These are phyloP conservation scores for Hemisphaericaspora xylofermentans DNA, from an alignment of 1,139 yeast genomes.

Conservation along the genomic window DNA sequence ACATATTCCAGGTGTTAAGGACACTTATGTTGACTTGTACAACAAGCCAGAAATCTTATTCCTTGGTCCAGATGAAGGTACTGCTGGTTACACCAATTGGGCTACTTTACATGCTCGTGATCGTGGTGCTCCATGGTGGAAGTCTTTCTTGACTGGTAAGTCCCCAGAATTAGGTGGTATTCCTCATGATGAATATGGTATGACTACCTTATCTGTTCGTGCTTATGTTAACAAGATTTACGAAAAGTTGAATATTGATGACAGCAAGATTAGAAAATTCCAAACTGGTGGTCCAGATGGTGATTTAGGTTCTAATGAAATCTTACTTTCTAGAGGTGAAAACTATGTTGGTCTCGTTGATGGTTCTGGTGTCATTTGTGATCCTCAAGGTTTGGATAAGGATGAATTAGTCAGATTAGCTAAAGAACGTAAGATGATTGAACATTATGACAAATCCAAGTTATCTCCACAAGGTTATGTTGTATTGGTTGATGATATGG, in stretches of 20 bases:
- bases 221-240: conserved; percentile 89
- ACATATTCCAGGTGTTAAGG: conserved; percentile 75
- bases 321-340: conserved; percentile 78
- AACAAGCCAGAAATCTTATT: conserved; percentile 85
- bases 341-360: conserved; percentile 86
- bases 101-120: conserved; percentile 93
- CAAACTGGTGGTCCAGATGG: conserved; percentile 99
- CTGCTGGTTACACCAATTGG: conserved; percentile 96
- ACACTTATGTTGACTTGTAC: conserved; percentile 80
- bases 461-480: conserved; percentile 76
- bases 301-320: conserved; percentile 95
- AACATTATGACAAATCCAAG: conserved; percentile 62
- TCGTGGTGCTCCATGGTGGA: conserved; percentile 99
- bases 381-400: conserved; percentile 85
- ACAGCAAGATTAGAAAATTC: conserved; percentile 63
- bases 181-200: conserved; percentile 97
- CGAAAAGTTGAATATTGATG: conserved; percentile 66
- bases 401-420: conserved; percentile 79
- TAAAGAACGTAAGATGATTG: conserved; percentile 71
- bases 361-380: conserved; percentile 94
- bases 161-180: conserved; percentile 92
- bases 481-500: conserved; percentile 83
- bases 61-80: conserved; percentile 98
- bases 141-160: conserved; percentile 96
- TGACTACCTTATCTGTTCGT: conserved; percentile 94